Evolutionary conservation across 495 filamentous ascomycete genomes (phyloP), one percentile per base, ranked within the genome.

Genomic region (Penicillium pulvis): DNA sequence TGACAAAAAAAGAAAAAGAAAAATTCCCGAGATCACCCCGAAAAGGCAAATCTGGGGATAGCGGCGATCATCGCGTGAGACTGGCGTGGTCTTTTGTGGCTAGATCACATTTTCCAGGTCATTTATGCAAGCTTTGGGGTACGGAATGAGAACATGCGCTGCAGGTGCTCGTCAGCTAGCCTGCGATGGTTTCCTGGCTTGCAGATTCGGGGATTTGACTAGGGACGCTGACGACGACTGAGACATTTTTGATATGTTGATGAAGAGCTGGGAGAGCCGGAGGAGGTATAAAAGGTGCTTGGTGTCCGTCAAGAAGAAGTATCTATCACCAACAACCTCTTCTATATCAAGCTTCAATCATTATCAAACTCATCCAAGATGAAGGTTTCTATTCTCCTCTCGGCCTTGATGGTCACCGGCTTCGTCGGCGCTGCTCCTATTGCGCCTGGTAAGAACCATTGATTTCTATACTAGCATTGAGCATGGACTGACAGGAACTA

Each of bases 21-120:
- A 36, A 12, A 9, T 3, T 14, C 33, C 10, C 33, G 28, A 14
- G 33, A 35, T 41, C 5, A 0, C 14, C 39, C 39, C 9, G 2
- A 12, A 17, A 41, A 41, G 39, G 5, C 39, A 41, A 41, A 17
- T 41, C 39, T 7, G 12, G 11, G 10, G 14, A 2, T 41, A 24
- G 43, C 12, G 43, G 23, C 17, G 43, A 46, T 46, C 43, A 46
- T 46, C 43, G 19, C 39, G 39, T 41, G 39, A 41, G n/a, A 6
- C 39, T 41, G 39, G n/a, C 12, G 9, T 36, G 33, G 16, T 3
- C 4, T 41, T 41, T 2, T n/a, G 16, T 41, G 39, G 39, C 14
- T 36, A 41, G 39, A 41, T 41, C 46, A 49, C 46, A 49, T 49
- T 49, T 49, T 30, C 46, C 46, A 31, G 26, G 46, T 49, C 46